These are phyloP conservation scores for Chlorella variabilis DNA, from an alignment of 163 green algal species.

Conservation along the genomic window DNA sequence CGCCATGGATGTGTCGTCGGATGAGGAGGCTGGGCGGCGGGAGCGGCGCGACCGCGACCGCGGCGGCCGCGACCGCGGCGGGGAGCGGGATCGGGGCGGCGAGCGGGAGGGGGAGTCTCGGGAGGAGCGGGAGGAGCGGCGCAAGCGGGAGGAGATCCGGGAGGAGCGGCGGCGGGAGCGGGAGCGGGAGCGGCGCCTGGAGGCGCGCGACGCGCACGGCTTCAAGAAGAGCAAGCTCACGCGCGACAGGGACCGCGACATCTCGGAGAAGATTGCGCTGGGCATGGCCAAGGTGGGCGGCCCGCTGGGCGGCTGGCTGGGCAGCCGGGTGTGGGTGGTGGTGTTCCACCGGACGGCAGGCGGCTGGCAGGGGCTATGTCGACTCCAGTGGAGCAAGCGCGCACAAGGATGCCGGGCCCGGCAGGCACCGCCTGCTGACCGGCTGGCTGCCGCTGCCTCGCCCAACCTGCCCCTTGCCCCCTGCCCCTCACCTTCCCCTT, in stretches of 20 bases:
- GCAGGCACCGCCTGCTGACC: too few species aligned
- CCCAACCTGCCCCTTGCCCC: not conserved
- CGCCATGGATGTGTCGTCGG: slow-evolving; percentile 28
- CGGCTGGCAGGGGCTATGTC: too few species aligned
- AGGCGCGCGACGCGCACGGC: slow-evolving; percentile 76
- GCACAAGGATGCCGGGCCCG: too few species aligned
- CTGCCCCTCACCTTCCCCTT: not conserved
- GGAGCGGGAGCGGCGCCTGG: slow-evolving; percentile 91
- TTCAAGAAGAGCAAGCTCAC: slow-evolving; percentile 94
- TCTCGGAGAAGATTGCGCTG: slow-evolving; percentile 92
- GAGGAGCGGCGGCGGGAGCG: slow-evolving; percentile 85
- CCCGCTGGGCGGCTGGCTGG: not conserved
- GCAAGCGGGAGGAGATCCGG: slow-evolving; percentile 79
- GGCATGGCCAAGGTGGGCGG: slow-evolving; percentile 71
- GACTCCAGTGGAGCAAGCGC: too few species aligned
- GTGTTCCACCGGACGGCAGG: not conserved
- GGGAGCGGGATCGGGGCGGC: slow-evolving; percentile 18
- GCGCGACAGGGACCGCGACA: slow-evolving; percentile 93
- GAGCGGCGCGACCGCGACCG: slow-evolving; percentile 6
- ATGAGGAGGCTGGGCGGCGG: not conserved
- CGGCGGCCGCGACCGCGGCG: slow-evolving; percentile 13
- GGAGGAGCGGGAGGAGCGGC: slow-evolving; percentile 79
- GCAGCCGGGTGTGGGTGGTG: not conserved
- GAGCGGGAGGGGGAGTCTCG: slow-evolving; percentile 48
- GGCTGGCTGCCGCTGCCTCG: too few species aligned